Percentiles rank a stretch among this genome's conserved stretches.
phyloP scores from a whole-genome alignment of 176 grass and related monocot genomes.

The Eragrostis curvula region DNA sequence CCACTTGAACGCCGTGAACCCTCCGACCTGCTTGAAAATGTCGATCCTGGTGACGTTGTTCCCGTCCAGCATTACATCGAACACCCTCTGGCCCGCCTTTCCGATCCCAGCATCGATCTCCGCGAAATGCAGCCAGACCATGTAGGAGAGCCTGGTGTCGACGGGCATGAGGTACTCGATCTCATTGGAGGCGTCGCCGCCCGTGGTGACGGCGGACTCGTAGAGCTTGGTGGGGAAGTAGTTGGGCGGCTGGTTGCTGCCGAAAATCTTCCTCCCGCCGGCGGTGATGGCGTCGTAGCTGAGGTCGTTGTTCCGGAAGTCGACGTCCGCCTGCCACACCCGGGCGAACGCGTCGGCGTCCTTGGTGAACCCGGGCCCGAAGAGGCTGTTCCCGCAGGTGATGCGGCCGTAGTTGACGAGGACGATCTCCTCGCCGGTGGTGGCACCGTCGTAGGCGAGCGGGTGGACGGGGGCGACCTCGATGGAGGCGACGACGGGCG shows the following conservation, averaged over 20 bases:
- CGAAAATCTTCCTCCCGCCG: conserved; percentile 69
- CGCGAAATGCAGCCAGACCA: conserved; percentile 97
- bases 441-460: conserved; percentile 81
- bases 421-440: conserved; percentile 67
- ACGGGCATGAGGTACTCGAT: conserved; percentile 90
- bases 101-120: conserved; percentile 77
- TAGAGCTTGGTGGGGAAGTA: conserved; percentile 96
- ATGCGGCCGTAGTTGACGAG: conserved; percentile 97
- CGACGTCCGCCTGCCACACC: conserved; percentile 84
- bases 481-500: conserved; percentile 80
- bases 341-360: conserved; percentile 80
- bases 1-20: conserved; percentile 95
- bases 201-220: conserved; percentile 81
- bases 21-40: conserved; percentile 91
- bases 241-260: conserved; percentile 92
- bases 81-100: conserved; percentile 68
- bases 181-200: conserved; percentile 47
- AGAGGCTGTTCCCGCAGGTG: conserved; percentile 64
- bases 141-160: conserved; percentile 84
- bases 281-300: conserved; percentile 73
- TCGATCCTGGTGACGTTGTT: conserved; percentile 80
- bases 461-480: conserved; percentile 81
- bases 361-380: conserved; percentile 87
- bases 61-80: conserved; percentile 73
- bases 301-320: conserved; percentile 62